phyloP scores from a whole-genome alignment of 352 stramenopile genomes.

The Blastocystis sp. region DNA sequence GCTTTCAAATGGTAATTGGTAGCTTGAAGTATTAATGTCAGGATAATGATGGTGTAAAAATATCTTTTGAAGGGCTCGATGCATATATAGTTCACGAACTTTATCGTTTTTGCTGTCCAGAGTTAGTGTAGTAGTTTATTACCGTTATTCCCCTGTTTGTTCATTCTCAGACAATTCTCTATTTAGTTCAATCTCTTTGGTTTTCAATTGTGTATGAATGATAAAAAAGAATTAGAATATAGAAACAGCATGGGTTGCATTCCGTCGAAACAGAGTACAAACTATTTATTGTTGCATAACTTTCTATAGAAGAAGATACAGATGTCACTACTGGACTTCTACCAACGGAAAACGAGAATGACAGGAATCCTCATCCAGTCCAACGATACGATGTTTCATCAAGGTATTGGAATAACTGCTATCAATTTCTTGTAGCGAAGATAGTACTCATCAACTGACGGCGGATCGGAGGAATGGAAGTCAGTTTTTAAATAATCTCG shows the following conservation, averaged over 20 bases:
- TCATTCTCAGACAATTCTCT: too few species aligned
- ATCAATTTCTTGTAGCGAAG: constrained; percentile 12
- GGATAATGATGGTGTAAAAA: too few species aligned
- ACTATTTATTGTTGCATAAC: not conserved
- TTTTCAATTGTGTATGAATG: too few species aligned
- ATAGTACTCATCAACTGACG: not conserved
- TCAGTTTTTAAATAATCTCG: not conserved
- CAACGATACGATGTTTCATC: constrained; percentile 1
- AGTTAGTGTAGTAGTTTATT: too few species aligned
- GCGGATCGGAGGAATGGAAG: constrained; percentile 39
- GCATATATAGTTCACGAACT: too few species aligned
- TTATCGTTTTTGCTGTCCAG: too few species aligned
- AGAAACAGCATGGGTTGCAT: constrained; percentile 12
- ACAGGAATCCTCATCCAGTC: not conserved
- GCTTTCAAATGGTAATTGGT: not conserved
- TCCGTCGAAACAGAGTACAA: constrained; percentile 19
- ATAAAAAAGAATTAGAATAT: too few species aligned
- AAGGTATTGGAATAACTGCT: not conserved
- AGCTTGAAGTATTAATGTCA: not conserved
- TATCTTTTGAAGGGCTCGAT: too few species aligned
- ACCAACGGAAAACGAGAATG: not conserved
- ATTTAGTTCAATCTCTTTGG: too few species aligned
- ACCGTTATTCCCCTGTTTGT: too few species aligned
- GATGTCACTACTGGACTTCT: not conserved
- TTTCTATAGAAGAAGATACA: not conserved